Conservation (phyloP, 2,329 filamentous ascomycete genomes). For the Ceratocystiopsis minuta region DNA sequence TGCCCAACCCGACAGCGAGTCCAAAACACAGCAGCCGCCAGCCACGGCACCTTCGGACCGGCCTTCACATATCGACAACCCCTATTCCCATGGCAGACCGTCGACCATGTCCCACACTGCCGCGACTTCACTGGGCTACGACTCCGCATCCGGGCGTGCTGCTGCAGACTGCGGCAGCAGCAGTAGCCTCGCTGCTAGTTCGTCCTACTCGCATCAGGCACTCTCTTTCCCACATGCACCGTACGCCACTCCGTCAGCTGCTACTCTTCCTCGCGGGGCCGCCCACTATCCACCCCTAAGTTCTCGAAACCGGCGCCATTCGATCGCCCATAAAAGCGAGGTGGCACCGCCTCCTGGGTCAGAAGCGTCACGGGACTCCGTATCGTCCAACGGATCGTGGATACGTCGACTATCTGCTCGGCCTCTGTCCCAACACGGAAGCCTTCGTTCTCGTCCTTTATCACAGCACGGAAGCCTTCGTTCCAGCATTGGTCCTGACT, state of each 20-base stretch:
- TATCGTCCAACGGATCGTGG: slow-evolving; percentile 51
- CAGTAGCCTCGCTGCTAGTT: not conserved
- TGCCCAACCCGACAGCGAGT: slow-evolving; percentile 31
- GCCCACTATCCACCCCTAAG: slow-evolving; percentile 14
- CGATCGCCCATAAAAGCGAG: slow-evolving; percentile 23
- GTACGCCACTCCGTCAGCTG: slow-evolving; percentile 9
- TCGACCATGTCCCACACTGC: too few species aligned
- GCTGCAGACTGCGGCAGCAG: slow-evolving; percentile 4
- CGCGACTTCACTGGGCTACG: too few species aligned
- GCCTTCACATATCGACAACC: slow-evolving; percentile 14
- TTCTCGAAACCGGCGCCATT: slow-evolving; percentile 21
- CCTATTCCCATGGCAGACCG: slow-evolving; percentile 1
- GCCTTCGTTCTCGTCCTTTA: slow-evolving; percentile 42
- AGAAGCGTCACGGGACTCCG: slow-evolving; percentile 35
- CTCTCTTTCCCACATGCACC: too few species aligned
- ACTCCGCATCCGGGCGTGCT: too few species aligned
- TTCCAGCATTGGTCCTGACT: slow-evolving; percentile 47
- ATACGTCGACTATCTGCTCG: slow-evolving; percentile 51
- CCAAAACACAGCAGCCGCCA: slow-evolving; percentile 12
- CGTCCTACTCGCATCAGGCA: too few species aligned
- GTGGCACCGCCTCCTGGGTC: slow-evolving; percentile 18
- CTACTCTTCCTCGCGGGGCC: slow-evolving; percentile 15
- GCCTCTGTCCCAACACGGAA: slow-evolving; percentile 46
- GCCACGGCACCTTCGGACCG: slow-evolving; percentile 11
- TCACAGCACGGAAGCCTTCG: slow-evolving; percentile 46